Conservation (phyloP, 2,329 filamentous ascomycete genomes). For the Ophiocordyceps robertsii region DNA sequence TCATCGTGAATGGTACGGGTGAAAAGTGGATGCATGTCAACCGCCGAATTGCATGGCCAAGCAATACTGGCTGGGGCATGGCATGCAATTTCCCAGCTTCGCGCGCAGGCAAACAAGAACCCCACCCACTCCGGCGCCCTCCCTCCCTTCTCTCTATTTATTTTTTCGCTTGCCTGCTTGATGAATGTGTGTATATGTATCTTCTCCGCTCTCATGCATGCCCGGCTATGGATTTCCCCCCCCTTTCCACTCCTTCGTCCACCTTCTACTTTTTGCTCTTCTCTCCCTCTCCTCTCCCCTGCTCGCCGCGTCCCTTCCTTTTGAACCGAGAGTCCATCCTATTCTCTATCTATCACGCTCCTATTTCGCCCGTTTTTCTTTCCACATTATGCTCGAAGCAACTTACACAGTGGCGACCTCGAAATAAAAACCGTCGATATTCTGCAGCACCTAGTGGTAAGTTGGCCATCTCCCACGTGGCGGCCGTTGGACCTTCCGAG, state of each 20-base stretch:
- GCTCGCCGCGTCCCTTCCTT: conserved; percentile 19
- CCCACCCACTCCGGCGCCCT: not conserved
- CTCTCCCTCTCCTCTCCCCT: conserved; percentile 7
- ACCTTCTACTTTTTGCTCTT: conserved; percentile 7
- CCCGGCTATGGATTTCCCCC: not conserved
- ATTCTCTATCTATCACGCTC: conserved; percentile 42
- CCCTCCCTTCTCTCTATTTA: too few relatives aligned
- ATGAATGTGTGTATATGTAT: too few relatives aligned
- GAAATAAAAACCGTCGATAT: too few relatives aligned
- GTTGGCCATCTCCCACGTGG: too few relatives aligned
- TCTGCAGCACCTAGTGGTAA: too few relatives aligned
- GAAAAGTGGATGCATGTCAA: not conserved
- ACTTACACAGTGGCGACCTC: not conserved
- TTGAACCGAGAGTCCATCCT: conserved; percentile 40
- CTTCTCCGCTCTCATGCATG: too few relatives aligned
- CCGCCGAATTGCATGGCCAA: not conserved
- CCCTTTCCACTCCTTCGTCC: not conserved
- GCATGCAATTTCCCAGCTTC: not conserved
- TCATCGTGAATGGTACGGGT: too few relatives aligned
- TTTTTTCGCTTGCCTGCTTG: too few relatives aligned
- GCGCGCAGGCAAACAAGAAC: not conserved
- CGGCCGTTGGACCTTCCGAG: too few relatives aligned
- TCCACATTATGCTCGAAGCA: not conserved
- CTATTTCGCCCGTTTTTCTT: conserved; percentile 23
- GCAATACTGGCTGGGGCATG: not conserved